Evolutionary conservation across 2,329 filamentous ascomycete species (phyloP), one percentile per base, ranked within the genome.

Genomic region (Xylaria sp.): DNA sequence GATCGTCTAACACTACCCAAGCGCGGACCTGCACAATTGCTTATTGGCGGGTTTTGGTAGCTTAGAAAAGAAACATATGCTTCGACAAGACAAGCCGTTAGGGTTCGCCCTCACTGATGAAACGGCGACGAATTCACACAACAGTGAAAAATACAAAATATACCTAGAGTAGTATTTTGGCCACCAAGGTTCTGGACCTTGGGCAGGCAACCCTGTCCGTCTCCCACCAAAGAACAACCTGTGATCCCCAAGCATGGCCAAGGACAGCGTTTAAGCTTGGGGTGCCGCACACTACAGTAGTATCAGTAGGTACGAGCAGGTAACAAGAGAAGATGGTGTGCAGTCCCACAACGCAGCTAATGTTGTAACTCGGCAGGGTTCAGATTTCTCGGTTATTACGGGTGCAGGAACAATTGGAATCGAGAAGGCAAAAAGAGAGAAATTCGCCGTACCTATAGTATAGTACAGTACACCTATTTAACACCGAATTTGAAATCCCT

Each of bases 331-430:
- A 65, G 61, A 68, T 70, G 68, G 69, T 70, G 65, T 70, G 69
- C 32, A 63, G 61, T 70, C 61, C 69, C 61, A 71, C 67, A 62
- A 47, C 35, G 35, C 25, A 63, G 60, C 64, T 65, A 48, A 40
- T 42, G 60, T 47, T 69, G 35, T 54, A 42, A 61, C 29, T 64
- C 59, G 13, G 57, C 37, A 63, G 47, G 67, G 64, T 63, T 67
- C 62, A 71, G 69, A 65, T 68, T 62, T 69, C 57, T 71, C 68
- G 68, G 65, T 62, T 70, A 71, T 66, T 65, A 51, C 50, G 47
- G 54, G 50, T 37, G 63, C 18, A 64, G 60, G 60, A 57, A 63
- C 57, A 59, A 48, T 59, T 64, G 53, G 55, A 65, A 60, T 64
- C 40, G n/a, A 55, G 57, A 61, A 5, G 54, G 18, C 42, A 40